These are phyloP conservation scores for Penicillium crystallinum DNA, from an alignment of 495 filamentous ascomycete species.

Conservation along the genomic window DNA sequence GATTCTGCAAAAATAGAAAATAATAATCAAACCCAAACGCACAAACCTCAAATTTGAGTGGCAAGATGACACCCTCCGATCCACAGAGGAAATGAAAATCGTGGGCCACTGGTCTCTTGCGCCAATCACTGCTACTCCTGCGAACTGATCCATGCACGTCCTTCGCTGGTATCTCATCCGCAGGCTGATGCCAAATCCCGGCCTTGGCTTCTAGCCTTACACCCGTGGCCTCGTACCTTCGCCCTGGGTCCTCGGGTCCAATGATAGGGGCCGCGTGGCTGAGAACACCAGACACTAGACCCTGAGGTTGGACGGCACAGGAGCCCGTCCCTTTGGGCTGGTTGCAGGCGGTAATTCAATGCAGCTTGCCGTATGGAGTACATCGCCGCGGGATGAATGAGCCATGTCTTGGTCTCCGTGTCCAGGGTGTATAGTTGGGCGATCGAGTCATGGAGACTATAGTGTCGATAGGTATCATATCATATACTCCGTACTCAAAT, in stretches of 20 bases:
- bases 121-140: background rate
- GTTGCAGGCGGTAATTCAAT: constrained; percentile 25
- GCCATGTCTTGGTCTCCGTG: background rate
- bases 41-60: background rate
- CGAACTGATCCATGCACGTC: background rate
- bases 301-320: background rate
- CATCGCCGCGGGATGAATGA: constrained; percentile 13
- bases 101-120: constrained; percentile 16
- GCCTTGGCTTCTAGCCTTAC: background rate
- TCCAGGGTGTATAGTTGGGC: too few species aligned
- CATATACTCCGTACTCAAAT: background rate
- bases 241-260: background rate
- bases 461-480: background rate
- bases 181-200: constrained; percentile 4
- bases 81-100: constrained; percentile 4
- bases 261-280: background rate
- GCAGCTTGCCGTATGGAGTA: constrained; percentile 22
- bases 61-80: background rate
- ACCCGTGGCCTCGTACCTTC: background rate
- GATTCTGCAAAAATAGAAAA: background rate
- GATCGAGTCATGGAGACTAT: background rate
- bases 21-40: background rate
- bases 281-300: background rate
- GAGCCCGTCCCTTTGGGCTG: constrained; percentile 14
- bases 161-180: background rate